Percentiles rank a stretch among this genome's conserved stretches.
These are phyloP conservation scores for Alternaria incomplexa DNA, from an alignment of 2,329 filamentous ascomycete species.

Conservation along the genomic window DNA sequence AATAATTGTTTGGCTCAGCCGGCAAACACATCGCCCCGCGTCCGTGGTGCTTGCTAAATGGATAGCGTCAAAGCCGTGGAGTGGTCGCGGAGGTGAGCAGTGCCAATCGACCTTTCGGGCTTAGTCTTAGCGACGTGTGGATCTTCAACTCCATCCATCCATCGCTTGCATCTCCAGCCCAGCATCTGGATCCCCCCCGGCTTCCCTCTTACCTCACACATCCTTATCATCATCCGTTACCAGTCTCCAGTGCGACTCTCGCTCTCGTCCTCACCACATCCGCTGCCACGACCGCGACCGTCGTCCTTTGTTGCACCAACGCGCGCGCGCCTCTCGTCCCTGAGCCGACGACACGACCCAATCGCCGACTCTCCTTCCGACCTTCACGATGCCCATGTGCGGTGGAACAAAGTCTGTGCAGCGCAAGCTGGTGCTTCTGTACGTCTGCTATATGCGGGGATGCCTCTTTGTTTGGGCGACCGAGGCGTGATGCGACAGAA, in stretches of 20 bases:
- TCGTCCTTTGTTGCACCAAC: slow-evolving; percentile 24
- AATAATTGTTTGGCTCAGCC: slow-evolving; percentile 2
- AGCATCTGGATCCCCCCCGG: slow-evolving; percentile 14
- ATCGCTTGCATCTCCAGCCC: slow-evolving; percentile 16
- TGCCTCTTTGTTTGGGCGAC: slow-evolving; percentile 11
- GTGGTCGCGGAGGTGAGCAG: slow-evolving; percentile 17
- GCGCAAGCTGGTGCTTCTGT: slow-evolving; percentile 96
- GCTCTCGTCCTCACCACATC: slow-evolving; percentile 8
- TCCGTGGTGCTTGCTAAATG: slow-evolving; percentile 3
- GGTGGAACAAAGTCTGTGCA: slow-evolving; percentile 75
- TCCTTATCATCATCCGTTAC: slow-evolving; percentile 19
- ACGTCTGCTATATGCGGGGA: slow-evolving; percentile 49
- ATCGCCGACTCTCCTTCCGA: slow-evolving; percentile 22
- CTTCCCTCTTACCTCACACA: slow-evolving; percentile 11
- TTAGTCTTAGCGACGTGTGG: slow-evolving; percentile 12
- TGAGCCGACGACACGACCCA: slow-evolving; percentile 30
- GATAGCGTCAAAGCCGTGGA: slow-evolving; percentile 19
- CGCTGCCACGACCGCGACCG: slow-evolving; percentile 11
- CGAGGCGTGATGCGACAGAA: slow-evolving; percentile 23
- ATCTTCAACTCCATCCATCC: slow-evolving; percentile 14
- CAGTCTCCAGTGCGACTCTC: slow-evolving; percentile 12
- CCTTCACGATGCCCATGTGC: slow-evolving; percentile 54
- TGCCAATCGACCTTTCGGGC: slow-evolving; percentile 13
- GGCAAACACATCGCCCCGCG: slow-evolving; percentile 19
- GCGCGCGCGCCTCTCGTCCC: slow-evolving; percentile 34